These are phyloP conservation scores for Amylocarpus encephaloides DNA, from an alignment of 2,329 filamentous ascomycete species.

Conservation along the genomic window DNA sequence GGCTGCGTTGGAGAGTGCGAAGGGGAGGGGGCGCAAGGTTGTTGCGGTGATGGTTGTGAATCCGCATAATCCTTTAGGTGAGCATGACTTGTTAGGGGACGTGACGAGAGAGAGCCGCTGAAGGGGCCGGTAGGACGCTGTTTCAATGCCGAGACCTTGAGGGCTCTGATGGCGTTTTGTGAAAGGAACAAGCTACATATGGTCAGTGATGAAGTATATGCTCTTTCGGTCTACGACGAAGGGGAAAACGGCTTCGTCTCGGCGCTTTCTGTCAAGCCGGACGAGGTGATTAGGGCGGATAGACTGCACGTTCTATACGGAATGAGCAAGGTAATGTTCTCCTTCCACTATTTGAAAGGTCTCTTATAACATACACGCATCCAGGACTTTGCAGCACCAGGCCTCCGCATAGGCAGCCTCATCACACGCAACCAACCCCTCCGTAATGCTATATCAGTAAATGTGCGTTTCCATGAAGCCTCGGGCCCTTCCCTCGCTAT, in stretches of 20 bases:
- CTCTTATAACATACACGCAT: neutral
- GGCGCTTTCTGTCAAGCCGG: conserved; percentile 35
- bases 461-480: conserved; percentile 42
- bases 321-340: conserved; percentile 17
- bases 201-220: conserved; percentile 44
- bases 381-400: conserved; percentile 41
- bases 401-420: conserved; percentile 36
- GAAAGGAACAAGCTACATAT: conserved; percentile 38
- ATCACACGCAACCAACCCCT: conserved; percentile 32
- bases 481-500: conserved; percentile 40
- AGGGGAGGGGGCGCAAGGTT: conserved; percentile 31
- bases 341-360: neutral
- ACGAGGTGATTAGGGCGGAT: conserved; percentile 39
- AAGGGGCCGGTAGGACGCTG: conserved; percentile 24
- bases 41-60: conserved; percentile 36
- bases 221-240: conserved; percentile 34
- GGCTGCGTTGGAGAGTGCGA: conserved; percentile 30
- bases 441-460: conserved; percentile 33
- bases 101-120: too few species aligned
- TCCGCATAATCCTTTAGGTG: conserved; percentile 32
- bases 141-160: conserved; percentile 15
- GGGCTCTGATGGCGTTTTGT: conserved; percentile 34
- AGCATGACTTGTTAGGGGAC: conserved; percentile 9
- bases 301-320: conserved; percentile 38
- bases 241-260: neutral